Evolutionary conservation across 306 rosid genomes (phyloP), one percentile per base, ranked within the genome.

Genomic region (Citrullus colocynthis): DNA sequence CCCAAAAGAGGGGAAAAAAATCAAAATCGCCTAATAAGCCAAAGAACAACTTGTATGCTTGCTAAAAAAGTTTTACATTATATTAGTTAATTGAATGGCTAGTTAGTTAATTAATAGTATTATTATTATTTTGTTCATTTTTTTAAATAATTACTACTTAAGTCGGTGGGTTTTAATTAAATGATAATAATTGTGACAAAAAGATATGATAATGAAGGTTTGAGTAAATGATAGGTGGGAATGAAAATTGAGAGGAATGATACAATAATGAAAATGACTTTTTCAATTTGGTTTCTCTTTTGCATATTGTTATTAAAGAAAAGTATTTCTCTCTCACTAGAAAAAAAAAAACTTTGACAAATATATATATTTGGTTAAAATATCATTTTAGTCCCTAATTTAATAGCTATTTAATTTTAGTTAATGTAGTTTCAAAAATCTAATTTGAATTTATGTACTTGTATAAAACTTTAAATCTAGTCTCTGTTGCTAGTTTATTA

Each of bases 81-180:
- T 60, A 28, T 60, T 60, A 57, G 3, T 32, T 36, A 36, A 36
- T 36, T 36, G 39, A 18, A 18, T 18, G 60, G 18, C 34, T 34
- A 15, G 0, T 14, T 63, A 63, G 5, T 48, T 72, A 8, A 49
- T 49, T 72, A 8, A 28, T 45, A 45, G 6, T 10, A 55, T 10
- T 52, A 9, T 52, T 45, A 32, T 71, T 71, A 12, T 11, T 36
- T 72, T 72, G 6, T 7, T 14, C 5, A 7, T 48, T 48, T 11
- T 20, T 42, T 41, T 67, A 41, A 0, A 42, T 9, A 6, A 67
- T 42, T 18, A 67, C 16, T 74, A 18, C 34, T 52, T 70, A 74
- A 52, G 78, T 74, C 78, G 78, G 78, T 74, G 48, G 44, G 77
- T 48, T 6, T 24, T 28, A 73, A 28, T 73, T 73, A 73, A 72